Conservation (phyloP, 306 rosid genomes). For the Dalbergia cultrata region DNA sequence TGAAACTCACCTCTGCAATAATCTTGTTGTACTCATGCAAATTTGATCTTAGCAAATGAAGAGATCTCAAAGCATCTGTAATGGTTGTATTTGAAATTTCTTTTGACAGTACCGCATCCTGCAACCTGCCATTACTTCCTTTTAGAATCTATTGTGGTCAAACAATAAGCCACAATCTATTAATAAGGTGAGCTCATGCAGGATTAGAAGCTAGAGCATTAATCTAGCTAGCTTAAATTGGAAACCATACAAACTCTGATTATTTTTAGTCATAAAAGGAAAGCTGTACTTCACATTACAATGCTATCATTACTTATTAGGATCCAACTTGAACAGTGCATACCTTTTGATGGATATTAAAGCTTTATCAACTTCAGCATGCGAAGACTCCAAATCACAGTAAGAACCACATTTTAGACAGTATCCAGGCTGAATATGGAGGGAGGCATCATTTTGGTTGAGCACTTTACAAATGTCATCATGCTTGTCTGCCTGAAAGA, state of each 20-base stretch:
- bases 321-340: slow-evolving; percentile 31
- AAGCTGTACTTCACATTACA: slow-evolving; percentile 33
- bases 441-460: slow-evolving; percentile 49
- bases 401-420: slow-evolving; percentile 81
- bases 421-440: slow-evolving; percentile 58
- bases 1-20: slow-evolving; percentile 78
- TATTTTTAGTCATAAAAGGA: slow-evolving; percentile 37
- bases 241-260: slow-evolving; percentile 21
- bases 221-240: slow-evolving; percentile 38
- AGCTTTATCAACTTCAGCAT: slow-evolving; percentile 59
- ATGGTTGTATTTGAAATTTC: slow-evolving; percentile 56
- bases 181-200: slow-evolving; percentile 29
- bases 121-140: slow-evolving; percentile 62
- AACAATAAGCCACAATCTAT: slow-evolving; percentile 17
- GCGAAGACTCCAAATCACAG: slow-evolving; percentile 67
- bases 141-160: slow-evolving; percentile 10
- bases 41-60: slow-evolving; percentile 66
- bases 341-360: slow-evolving; percentile 65
- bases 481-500: slow-evolving; percentile 58
- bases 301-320: slow-evolving; percentile 16
- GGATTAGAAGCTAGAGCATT: slow-evolving; percentile 24
- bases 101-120: slow-evolving; percentile 63
- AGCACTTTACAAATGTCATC: slow-evolving; percentile 54
- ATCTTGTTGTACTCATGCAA: slow-evolving; percentile 76
- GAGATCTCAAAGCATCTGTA: slow-evolving; percentile 66